Percentiles rank a stretch among this genome's conserved stretches.
These are phyloP conservation scores for Metarhizium anisopliae DNA, from an alignment of 2,329 filamentous ascomycete genomes.

Conservation along the genomic window DNA sequence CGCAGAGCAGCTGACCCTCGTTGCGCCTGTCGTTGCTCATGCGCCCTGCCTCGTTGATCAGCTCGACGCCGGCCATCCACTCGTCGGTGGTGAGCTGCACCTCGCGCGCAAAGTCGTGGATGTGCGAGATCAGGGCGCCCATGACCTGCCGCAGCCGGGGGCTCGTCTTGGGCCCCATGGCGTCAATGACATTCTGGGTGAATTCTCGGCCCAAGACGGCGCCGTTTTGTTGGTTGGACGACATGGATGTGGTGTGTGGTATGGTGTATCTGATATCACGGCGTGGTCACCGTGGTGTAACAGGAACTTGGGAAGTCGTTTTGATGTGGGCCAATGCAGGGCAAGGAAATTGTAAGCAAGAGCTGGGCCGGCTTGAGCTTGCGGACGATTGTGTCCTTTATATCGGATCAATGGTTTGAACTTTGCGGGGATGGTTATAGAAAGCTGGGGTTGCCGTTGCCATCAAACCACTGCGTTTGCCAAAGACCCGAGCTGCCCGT, in stretches of 20 bases:
- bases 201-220: slow-evolving; percentile 40
- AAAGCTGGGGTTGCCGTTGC: not conserved
- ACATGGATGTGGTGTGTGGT: not conserved
- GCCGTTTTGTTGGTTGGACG: slow-evolving; percentile 1
- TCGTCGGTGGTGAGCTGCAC: slow-evolving; percentile 72
- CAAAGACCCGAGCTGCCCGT: not conserved
- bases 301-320: not conserved
- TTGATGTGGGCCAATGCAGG: not conserved
- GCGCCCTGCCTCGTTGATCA: slow-evolving; percentile 54
- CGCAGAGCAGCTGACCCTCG: slow-evolving; percentile 64
- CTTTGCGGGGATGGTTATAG: not conserved
- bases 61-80: slow-evolving; percentile 61
- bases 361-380: not conserved
- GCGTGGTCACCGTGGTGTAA: too few relatives aligned
- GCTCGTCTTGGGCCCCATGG: slow-evolving; percentile 63
- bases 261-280: too few relatives aligned
- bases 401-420: not conserved
- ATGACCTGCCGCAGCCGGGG: slow-evolving; percentile 62
- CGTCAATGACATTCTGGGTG: slow-evolving; percentile 63
- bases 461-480: too few relatives aligned
- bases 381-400: not conserved
- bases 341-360: not conserved
- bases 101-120: slow-evolving; percentile 76
- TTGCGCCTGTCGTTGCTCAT: slow-evolving; percentile 61
- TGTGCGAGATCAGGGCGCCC: slow-evolving; percentile 58